phyloP scores from a whole-genome alignment of 768 basidiomycete genomes.

The Boletus sensibilis region DNA sequence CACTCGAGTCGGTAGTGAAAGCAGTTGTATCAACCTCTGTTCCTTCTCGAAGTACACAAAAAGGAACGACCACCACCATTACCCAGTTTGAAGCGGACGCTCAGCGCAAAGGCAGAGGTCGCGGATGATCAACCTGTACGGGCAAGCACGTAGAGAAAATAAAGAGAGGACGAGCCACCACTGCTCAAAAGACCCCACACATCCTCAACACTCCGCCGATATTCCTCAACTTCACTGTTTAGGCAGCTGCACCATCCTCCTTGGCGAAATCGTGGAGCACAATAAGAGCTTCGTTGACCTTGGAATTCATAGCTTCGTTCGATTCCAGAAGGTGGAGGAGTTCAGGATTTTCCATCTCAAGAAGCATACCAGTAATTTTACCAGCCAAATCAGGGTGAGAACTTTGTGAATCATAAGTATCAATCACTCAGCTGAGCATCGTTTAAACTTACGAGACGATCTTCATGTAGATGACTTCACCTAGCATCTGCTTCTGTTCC shows the following conservation, averaged over 20 bases:
- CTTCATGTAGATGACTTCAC: constrained; percentile 93
- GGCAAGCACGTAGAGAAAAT: constrained; percentile 38
- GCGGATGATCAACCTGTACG: constrained; percentile 36
- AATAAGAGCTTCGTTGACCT: constrained; percentile 87
- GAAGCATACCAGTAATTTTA: constrained; percentile 97
- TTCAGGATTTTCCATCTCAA: constrained; percentile 98
- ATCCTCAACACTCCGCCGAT: constrained; percentile 7
- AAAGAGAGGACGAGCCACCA: constrained; percentile 49
- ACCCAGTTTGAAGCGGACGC: constrained; percentile 38
- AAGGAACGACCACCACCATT: constrained; percentile 54
- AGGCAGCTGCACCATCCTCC: constrained; percentile 30
- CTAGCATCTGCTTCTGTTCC: constrained; percentile 99
- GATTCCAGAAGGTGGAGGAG: constrained; percentile 85
- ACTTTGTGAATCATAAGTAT: constrained; percentile 36
- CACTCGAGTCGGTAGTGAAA: constrained; percentile 34
- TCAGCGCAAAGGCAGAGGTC: constrained; percentile 40
- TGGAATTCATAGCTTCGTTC: constrained; percentile 77
- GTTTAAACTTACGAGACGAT: constrained; percentile 63
- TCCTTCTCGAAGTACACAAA: constrained; percentile 50
- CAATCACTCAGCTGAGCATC: neutral
- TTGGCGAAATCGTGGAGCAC: constrained; percentile 84
- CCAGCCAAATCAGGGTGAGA: constrained; percentile 92
- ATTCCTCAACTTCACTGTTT: neutral
- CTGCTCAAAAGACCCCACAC: constrained; percentile 36
- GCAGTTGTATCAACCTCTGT: constrained; percentile 60